Base-by-base conservation (phyloP, 164 flowering plant species). In the Vitis riparia region DNA sequence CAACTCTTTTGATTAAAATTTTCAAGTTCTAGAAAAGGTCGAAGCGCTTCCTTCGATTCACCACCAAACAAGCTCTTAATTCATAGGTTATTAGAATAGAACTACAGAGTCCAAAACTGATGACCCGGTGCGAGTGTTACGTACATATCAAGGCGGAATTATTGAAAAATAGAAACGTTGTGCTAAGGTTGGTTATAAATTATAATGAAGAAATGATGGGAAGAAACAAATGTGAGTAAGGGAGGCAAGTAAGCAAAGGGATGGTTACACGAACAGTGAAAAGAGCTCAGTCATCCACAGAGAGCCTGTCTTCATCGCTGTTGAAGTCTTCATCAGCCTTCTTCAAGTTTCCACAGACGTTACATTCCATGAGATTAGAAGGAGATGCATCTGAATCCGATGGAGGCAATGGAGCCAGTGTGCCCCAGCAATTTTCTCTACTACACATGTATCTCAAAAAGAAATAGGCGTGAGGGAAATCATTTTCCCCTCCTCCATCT, bases 381-480 rank as follows among this genome's bases (percentile, higher is more conserved):
- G 17, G 72, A 69, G 51, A n/a, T 32, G n/a, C 58, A 60, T 70
- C 30, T 71, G 15, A 56, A 48, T 8, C 75, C 16, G 61, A 69
- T 51, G 85, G 80, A 10, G 81, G 78, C 56, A 94, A 66, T 12
- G 99, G 95, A 59, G 97, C 99, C 76, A 94, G 73, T 6, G 97
- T 91, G 13, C 97, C 99, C 55, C 88, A 73, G 65, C 97, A 94
- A 51, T 85, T 85, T 9, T 87, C 84, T 61, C 74, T 53, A 52
- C 72, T 75, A 50, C 99, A 94, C 83, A 88, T 79, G 76, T 84
- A 94, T 47, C 78, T 86, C 75, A 84, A 11, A 58, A 92, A 92
- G 82, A 94, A 94, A 71, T 91, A 92, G 15, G 95, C 89, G 52
- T 94, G 97, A 44, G 97, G 97, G 32, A 92, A 92, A 78, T 83